These are phyloP conservation scores for Syzygium aromaticum DNA, from an alignment of 345 rosid genomes.

Conservation along the genomic window DNA sequence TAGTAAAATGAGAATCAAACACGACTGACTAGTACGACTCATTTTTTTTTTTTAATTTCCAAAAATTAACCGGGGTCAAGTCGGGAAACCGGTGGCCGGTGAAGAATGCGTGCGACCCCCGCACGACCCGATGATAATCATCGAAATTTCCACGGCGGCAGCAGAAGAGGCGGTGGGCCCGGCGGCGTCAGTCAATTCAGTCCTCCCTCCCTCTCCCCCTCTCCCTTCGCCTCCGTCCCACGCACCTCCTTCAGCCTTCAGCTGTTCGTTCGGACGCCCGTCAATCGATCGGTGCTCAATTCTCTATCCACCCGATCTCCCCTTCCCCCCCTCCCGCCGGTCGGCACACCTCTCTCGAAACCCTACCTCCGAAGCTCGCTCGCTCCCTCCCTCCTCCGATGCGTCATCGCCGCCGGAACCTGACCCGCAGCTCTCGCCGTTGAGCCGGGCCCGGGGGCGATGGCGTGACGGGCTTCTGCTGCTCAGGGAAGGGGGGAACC, in stretches of 20 bases:
- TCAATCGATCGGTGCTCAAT: neutral
- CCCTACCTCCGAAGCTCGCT: neutral
- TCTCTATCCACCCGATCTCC: neutral
- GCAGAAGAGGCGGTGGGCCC: conserved; percentile 4
- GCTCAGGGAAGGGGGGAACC: neutral
- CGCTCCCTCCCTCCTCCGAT: neutral
- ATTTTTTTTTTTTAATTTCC: neutral
- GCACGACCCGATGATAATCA: neutral
- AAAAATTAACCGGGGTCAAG: neutral
- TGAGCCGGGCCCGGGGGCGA: neutral
- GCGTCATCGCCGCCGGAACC: neutral
- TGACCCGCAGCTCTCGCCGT: neutral
- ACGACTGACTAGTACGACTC: neutral
- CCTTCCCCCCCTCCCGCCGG: rapidly evolving
- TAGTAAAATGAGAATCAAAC: neutral
- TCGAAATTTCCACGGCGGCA: neutral
- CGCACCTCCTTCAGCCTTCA: neutral
- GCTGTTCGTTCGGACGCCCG: neutral
- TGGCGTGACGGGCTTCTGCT: neutral
- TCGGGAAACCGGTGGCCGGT: neutral
- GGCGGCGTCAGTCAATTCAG: conserved; percentile 19
- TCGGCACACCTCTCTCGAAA: neutral
- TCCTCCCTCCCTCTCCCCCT: neutral
- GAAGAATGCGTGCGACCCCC: neutral
- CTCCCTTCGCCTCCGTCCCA: neutral